Conservation (phyloP, 345 rosid genomes). For the Psidium friedrichsthalianum region DNA sequence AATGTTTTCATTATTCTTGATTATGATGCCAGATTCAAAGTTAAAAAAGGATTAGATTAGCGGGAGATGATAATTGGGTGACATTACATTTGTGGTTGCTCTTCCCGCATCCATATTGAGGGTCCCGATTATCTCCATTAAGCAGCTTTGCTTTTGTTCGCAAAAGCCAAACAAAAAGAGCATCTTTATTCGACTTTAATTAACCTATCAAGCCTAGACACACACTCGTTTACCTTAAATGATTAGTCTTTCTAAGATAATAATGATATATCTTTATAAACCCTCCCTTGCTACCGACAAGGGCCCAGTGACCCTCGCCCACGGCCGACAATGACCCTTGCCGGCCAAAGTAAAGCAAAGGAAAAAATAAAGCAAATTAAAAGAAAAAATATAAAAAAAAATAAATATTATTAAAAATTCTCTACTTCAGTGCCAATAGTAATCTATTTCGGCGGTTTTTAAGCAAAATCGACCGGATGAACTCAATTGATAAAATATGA, state of each 20-base stretch:
- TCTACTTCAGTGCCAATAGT: too few relatives aligned
- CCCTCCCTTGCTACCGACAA: too few relatives aligned
- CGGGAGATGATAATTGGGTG: neutral
- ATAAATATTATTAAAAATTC: too few relatives aligned
- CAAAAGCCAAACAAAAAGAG: neutral
- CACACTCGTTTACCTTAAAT: neutral
- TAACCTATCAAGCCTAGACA: neutral
- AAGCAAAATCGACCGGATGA: too few relatives aligned
- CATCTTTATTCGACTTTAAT: neutral
- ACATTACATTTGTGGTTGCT: neutral
- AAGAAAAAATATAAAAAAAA: too few relatives aligned
- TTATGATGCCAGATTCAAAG: neutral
- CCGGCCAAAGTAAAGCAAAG: too few relatives aligned
- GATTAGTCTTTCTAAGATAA: neutral
- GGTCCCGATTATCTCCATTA: neutral
- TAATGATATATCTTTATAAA: neutral
- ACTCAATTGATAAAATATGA: too few relatives aligned
- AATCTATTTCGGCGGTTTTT: too few relatives aligned
- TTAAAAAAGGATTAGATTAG: neutral
- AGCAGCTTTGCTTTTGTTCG: neutral
- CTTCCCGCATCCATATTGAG: neutral
- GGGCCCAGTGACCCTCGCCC: too few relatives aligned
- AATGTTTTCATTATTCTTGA: neutral
- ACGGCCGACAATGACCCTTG: too few relatives aligned
- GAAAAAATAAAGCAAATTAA: too few relatives aligned